Conservation (phyloP, 1,139 yeast species). For the Geotrichum klebahnii region DNA sequence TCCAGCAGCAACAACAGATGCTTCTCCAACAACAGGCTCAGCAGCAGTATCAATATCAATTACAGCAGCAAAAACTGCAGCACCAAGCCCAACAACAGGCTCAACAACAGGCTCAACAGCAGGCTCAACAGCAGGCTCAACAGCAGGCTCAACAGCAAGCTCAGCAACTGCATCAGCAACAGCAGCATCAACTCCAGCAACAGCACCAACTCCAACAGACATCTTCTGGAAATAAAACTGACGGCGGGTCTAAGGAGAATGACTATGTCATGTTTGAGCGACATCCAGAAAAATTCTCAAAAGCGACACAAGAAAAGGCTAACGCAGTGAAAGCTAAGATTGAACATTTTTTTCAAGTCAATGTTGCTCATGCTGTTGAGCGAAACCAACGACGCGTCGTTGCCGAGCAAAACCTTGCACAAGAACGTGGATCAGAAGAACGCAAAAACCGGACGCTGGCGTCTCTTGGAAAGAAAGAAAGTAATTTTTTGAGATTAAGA, state of each 20-base stretch:
- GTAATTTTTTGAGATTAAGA: conserved; percentile 59
- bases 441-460: conserved; percentile 62
- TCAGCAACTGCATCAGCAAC: not conserved
- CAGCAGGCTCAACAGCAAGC: conserved; percentile 18
- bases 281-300: conserved; percentile 67
- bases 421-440: conserved; percentile 62
- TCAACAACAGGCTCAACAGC: conserved; percentile 25
- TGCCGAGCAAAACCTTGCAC: conserved; percentile 53
- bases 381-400: conserved; percentile 64
- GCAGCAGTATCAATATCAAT: not conserved
- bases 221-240: too few species aligned
- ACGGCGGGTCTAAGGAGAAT: conserved; percentile 19
- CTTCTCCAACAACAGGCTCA: conserved; percentile 22
- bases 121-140: conserved; percentile 16
- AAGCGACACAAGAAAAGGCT: conserved; percentile 56
- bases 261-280: conserved; percentile 73
- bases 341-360: conserved; percentile 63
- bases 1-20: conserved; percentile 22
- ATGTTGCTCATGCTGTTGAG: conserved; percentile 66
- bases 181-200: conserved; percentile 22
- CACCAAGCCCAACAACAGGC: conserved; percentile 19
- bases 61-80: conserved; percentile 24
- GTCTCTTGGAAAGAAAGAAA: conserved; percentile 63
- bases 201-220: conserved; percentile 23
- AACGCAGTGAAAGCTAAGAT: conserved; percentile 59